phyloP scores from a whole-genome alignment of 2,329 filamentous ascomycete species.

The Kalmusia sp. region DNA sequence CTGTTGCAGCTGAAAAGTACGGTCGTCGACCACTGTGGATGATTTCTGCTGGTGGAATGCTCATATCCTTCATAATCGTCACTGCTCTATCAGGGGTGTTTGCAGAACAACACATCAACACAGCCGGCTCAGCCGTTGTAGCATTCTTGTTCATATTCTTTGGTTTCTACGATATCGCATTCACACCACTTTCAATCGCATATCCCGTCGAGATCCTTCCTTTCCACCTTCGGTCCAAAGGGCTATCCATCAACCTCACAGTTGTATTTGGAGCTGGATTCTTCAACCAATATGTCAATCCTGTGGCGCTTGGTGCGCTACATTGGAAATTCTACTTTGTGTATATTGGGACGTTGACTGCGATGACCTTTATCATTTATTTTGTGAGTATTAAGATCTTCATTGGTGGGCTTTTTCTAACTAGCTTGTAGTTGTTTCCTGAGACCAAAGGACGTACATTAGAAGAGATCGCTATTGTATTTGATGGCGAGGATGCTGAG shows the following conservation, averaged over 20 bases:
- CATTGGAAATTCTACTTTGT: slow-evolving; percentile 60
- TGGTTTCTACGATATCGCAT: slow-evolving; percentile 40
- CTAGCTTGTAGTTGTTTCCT: slow-evolving; percentile 7
- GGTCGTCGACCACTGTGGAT: slow-evolving; percentile 54
- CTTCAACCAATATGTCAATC: slow-evolving; percentile 55
- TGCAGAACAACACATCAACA: slow-evolving; percentile 5
- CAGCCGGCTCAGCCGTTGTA: slow-evolving; percentile 15
- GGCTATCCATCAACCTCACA: slow-evolving; percentile 5
- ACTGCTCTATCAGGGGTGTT: slow-evolving; percentile 47
- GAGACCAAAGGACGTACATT: slow-evolving; percentile 19
- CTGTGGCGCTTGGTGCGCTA: slow-evolving; percentile 61
- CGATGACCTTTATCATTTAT: background rate
- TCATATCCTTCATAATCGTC: slow-evolving; percentile 50
- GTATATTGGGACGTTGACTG: background rate
- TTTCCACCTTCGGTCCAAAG: slow-evolving; percentile 27
- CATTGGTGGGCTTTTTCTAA: background rate
- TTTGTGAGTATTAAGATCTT: background rate
- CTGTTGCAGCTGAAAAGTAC: slow-evolving; percentile 50
- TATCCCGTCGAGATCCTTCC: slow-evolving; percentile 44
- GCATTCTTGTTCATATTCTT: slow-evolving; percentile 23
- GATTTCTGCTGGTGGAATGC: slow-evolving; percentile 51
- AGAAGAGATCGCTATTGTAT: slow-evolving; percentile 19
- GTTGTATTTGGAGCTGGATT: slow-evolving; percentile 22
- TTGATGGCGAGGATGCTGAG: slow-evolving; percentile 3
- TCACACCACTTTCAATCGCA: slow-evolving; percentile 30